Base-by-base conservation (phyloP, 176 grass and related monocot species). In the Musa acuminata region DNA sequence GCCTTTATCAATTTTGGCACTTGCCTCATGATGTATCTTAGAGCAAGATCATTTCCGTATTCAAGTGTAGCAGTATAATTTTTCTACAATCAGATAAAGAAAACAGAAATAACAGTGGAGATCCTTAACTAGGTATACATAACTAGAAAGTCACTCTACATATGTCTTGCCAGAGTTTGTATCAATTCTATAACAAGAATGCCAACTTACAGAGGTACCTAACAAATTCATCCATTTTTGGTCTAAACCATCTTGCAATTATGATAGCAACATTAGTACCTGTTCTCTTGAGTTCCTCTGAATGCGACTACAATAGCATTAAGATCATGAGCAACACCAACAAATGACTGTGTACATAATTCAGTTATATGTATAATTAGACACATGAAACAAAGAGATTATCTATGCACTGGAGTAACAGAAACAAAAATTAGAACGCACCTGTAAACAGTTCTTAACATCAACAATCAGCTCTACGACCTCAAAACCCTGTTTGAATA, bases 261-360 rank as follows among this genome's bases (percentile, higher is more conserved):
- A 35, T 35, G 29, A 35, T 43, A 43, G 35, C 35, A 43, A 43
- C 35, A 43, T 51, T 51, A 70, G 60, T 79, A 93, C 94, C 90
- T 98, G 72, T 98, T 93, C 78, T 98, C 94, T 85, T 98, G 94
- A 78, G 94, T 98, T 85, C 94, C 94, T 75, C 87, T 93, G 75
- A 98, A 92, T 62, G 90, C 88, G 51, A 98, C 62, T 8, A 98
- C 62, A 23, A 98, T 84, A 53, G 86, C 82, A 64, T 93, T 89
- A 75, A 92, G 80, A 89, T 85, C 79, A 72, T 89, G 82, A 88
- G 73, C 90, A 70, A 98, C 82, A 77, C 94, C 90, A 82, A 87
- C 85, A 81, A 69, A 83, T 74, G 29, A 70, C 84, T 92, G 65
- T 14, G 16, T 70, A 70, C 20, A 83, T 11, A 35, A 66, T 43